phyloP scores from a whole-genome alignment of 257 asterid genomes.

The Lycium barbarum region DNA sequence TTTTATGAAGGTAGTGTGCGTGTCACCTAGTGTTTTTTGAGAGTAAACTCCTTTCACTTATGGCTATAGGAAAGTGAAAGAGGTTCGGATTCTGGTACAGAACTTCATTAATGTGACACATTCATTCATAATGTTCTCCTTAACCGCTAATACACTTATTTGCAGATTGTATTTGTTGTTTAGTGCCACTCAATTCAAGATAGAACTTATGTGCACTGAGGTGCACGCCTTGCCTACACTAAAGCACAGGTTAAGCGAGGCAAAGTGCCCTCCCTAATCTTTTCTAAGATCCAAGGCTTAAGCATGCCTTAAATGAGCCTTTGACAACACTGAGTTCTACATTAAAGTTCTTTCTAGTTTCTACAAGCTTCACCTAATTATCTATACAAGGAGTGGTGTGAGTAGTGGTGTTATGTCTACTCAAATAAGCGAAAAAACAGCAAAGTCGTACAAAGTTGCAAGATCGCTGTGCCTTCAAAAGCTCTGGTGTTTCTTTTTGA shows the following conservation, averaged over 20 bases:
- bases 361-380: background rate
- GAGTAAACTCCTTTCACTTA: background rate
- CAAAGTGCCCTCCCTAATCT: background rate
- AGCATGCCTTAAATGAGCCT: background rate
- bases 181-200: background rate
- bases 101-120: background rate
- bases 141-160: background rate
- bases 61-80: background rate
- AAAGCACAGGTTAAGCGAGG: background rate
- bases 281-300: background rate
- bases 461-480: background rate
- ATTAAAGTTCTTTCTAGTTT: background rate
- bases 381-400: background rate
- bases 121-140: constrained; percentile 6
- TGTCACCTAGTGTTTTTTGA: background rate
- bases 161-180: too few relatives aligned
- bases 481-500: background rate
- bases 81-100: background rate
- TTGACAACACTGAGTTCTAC: constrained; percentile 2
- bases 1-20: background rate
- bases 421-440: background rate
- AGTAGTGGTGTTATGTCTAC: background rate
- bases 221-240: background rate
- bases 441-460: background rate
- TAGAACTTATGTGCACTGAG: background rate